Evolutionary conservation across 2,329 filamentous ascomycete species (phyloP).

Genomic region (Eutypa lata): DNA sequence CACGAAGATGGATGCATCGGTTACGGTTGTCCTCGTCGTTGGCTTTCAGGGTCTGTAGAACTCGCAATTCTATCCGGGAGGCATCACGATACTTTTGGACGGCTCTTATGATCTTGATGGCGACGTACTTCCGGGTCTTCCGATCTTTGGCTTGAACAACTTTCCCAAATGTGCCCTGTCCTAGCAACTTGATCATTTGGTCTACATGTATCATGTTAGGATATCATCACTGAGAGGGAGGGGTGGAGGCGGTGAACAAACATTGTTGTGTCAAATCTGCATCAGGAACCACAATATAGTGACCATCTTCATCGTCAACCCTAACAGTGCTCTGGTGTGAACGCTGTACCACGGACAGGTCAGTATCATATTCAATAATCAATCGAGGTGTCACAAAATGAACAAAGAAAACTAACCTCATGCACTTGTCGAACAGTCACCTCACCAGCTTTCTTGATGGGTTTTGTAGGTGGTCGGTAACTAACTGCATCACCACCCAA

Average conservation of each 20-base stretch:
- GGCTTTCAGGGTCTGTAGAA: slow-evolving; percentile 84
- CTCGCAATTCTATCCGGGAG: slow-evolving; percentile 88
- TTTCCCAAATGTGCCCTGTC: slow-evolving; percentile 97
- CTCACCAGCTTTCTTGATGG: slow-evolving; percentile 85
- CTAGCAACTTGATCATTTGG: slow-evolving; percentile 82
- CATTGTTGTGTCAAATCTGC: slow-evolving; percentile 85
- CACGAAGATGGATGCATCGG: slow-evolving; percentile 91
- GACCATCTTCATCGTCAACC: slow-evolving; percentile 93
- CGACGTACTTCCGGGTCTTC: slow-evolving; percentile 72
- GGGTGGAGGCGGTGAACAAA: slow-evolving; percentile 45
- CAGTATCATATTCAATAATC: slow-evolving; percentile 1
- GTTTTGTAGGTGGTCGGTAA: slow-evolving; percentile 84
- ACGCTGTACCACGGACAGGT: slow-evolving; percentile 14
- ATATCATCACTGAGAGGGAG: neutral
- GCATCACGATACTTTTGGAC: slow-evolving; percentile 98
- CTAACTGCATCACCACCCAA: slow-evolving; percentile 69
- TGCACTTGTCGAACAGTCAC: slow-evolving; percentile 61
- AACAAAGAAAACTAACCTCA: slow-evolving; percentile 49
- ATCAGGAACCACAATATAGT: slow-evolving; percentile 91
- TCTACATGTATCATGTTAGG: slow-evolving; percentile 52
- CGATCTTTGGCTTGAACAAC: slow-evolving; percentile 90
- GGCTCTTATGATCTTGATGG: slow-evolving; percentile 96
- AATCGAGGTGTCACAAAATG: neutral
- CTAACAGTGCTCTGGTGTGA: slow-evolving; percentile 57
- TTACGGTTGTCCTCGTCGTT: slow-evolving; percentile 93